These are phyloP conservation scores for Diddensiella santjacobensis DNA, from an alignment of 805 yeast species.

Conservation along the genomic window DNA sequence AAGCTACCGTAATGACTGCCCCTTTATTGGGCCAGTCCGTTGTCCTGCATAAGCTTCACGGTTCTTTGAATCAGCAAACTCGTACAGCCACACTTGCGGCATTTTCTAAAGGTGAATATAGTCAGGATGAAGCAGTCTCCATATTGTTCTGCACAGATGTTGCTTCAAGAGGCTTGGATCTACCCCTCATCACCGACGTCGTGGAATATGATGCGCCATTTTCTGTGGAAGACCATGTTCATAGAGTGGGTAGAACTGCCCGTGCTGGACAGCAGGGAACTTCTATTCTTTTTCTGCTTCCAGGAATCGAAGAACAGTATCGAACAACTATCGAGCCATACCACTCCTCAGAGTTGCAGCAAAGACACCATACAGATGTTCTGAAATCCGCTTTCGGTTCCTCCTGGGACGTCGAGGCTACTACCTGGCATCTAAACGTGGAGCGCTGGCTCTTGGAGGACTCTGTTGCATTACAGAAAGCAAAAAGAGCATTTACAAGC, in stretches of 20 bases:
- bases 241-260: constrained; percentile 96
- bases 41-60: constrained; percentile 73
- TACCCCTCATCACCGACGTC: constrained; percentile 80
- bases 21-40: constrained; percentile 48
- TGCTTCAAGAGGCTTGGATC: constrained; percentile 93
- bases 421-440: constrained; percentile 89
- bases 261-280: constrained; percentile 89
- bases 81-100: constrained; percentile 73
- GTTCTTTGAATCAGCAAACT: constrained; percentile 78
- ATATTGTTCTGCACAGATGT: constrained; percentile 94
- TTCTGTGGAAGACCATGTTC: constrained; percentile 89
- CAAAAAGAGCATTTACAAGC: constrained; percentile 78
- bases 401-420: constrained; percentile 89
- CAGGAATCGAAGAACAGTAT: constrained; percentile 87
- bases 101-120: constrained; percentile 40
- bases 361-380: constrained; percentile 41
- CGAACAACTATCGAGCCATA: constrained; percentile 54
- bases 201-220: constrained; percentile 95
- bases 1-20: constrained; percentile 46
- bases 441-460: constrained; percentile 87
- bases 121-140: constrained; percentile 36
- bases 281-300: constrained; percentile 74
- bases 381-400: constrained; percentile 36
- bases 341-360: constrained; percentile 55
- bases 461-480: constrained; percentile 52